Percentiles rank a stretch among this genome's conserved stretches.
phyloP scores from a whole-genome alignment of 441 rosid genomes.

The Raphanus hybrid region DNA sequence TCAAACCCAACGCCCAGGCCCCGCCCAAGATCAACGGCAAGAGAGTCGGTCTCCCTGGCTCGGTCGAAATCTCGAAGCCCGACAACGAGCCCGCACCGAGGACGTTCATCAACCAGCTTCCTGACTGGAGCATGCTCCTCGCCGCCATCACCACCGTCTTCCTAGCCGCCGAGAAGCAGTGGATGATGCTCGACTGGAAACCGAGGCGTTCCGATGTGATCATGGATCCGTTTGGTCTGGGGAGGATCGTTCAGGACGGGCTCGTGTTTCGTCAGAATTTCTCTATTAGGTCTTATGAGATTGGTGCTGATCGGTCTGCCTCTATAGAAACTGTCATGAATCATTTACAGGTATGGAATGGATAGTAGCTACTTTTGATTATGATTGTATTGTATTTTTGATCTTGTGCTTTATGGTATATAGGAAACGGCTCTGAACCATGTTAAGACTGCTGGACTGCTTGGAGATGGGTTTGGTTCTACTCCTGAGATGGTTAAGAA shows the following conservation, averaged over 20 bases:
- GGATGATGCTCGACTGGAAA: slow-evolving; percentile 99
- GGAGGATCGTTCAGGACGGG: slow-evolving; percentile 91
- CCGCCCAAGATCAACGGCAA: slow-evolving; percentile 89
- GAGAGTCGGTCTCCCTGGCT: slow-evolving; percentile 50
- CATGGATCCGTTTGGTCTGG: slow-evolving; percentile 80
- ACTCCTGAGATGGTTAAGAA: slow-evolving; percentile 95
- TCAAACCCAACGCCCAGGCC: slow-evolving; percentile 88
- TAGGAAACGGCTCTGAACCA: slow-evolving; percentile 96
- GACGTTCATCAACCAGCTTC: slow-evolving; percentile 91
- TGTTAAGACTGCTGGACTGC: slow-evolving; percentile 83
- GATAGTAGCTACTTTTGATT: neutral
- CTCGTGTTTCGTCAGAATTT: slow-evolving; percentile 85
- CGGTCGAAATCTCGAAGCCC: slow-evolving; percentile 53
- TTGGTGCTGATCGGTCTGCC: slow-evolving; percentile 97
- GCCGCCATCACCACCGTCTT: slow-evolving; percentile 96
- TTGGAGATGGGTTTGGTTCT: slow-evolving; percentile 94
- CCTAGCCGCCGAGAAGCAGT: slow-evolving; percentile 98
- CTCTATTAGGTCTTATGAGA: slow-evolving; percentile 95
- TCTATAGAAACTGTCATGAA: slow-evolving; percentile 98
- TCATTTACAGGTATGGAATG: slow-evolving; percentile 80
- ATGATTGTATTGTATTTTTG: neutral
- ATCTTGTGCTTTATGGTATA: too few species aligned
- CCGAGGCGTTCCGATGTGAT: slow-evolving; percentile 87
- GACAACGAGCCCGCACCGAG: slow-evolving; percentile 67
- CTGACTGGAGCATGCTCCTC: slow-evolving; percentile 99